A percentile compares a stretch with the other conserved stretches of the same genome.
These are phyloP conservation scores for Boletus sensibilis DNA, from an alignment of 768 basidiomycete species.

Conservation along the genomic window DNA sequence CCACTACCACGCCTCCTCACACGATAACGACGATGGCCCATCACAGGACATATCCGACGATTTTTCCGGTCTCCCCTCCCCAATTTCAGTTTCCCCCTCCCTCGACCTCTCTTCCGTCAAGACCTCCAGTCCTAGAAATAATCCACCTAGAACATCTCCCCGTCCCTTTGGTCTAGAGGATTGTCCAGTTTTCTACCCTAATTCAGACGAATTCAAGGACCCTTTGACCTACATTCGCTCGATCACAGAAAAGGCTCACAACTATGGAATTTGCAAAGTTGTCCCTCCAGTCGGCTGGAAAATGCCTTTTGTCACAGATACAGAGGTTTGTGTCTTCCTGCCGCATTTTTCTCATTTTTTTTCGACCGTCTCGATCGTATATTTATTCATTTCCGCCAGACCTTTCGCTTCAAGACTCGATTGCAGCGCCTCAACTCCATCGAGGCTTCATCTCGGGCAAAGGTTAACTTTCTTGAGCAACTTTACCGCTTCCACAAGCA, in stretches of 20 bases:
- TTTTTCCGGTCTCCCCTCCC: constrained; percentile 48
- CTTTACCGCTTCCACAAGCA: constrained; percentile 96
- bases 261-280: constrained; percentile 93
- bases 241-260: constrained; percentile 66
- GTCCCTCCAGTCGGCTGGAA: constrained; percentile 92
- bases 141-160: constrained; percentile 37
- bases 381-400: constrained; percentile 39
- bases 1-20: constrained; percentile 60
- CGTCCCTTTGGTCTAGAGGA: constrained; percentile 86
- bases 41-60: constrained; percentile 44
- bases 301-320: constrained; percentile 94
- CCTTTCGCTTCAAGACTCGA: constrained; percentile 94
- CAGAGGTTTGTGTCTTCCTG: constrained; percentile 62
- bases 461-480: constrained; percentile 96
- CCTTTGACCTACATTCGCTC: constrained; percentile 91
- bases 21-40: constrained; percentile 48
- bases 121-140: constrained; percentile 53
- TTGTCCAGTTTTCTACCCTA: constrained; percentile 88
- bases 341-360: constrained; percentile 28
- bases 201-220: constrained; percentile 88
- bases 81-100: constrained; percentile 59
- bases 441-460: constrained; percentile 94
- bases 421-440: constrained; percentile 94
- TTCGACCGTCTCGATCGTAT: constrained; percentile 18
- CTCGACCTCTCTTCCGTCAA: constrained; percentile 74